phyloP scores from a whole-genome alignment of 768 basidiomycete genomes.

The Stropharia rugosoannulata region DNA sequence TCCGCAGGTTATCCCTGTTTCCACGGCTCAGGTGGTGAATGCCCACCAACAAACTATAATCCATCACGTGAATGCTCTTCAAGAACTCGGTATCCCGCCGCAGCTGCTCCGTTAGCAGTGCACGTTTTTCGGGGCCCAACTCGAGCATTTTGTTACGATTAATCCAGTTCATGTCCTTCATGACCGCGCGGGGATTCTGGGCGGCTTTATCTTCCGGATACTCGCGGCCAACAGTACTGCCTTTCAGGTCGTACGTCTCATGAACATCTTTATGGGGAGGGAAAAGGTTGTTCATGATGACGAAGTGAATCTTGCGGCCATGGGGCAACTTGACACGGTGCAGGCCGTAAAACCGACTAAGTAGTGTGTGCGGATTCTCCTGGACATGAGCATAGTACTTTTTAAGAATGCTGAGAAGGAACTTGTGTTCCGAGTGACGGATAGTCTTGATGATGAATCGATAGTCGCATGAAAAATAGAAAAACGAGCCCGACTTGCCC shows the following conservation, averaged over 20 bases:
- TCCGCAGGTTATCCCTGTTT: conserved; percentile 88
- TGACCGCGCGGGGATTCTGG: conserved; percentile 79
- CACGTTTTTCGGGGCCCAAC: conserved; percentile 95
- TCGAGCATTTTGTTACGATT: conserved; percentile 73
- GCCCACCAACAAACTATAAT: conserved; percentile 92
- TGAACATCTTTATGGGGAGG: conserved; percentile 97
- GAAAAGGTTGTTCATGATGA: conserved; percentile 99
- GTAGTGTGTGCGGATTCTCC: conserved; percentile 88
- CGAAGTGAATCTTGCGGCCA: conserved; percentile 96
- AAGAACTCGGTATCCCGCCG: conserved; percentile 85
- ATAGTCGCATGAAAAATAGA: conserved; percentile 98
- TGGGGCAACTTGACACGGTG: conserved; percentile 96
- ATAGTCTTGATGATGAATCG: conserved; percentile 99
- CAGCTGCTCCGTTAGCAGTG: conserved; percentile 88
- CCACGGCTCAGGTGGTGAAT: conserved; percentile 91
- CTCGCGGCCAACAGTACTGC: conserved; percentile 85
- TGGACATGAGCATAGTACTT: conserved; percentile 85
- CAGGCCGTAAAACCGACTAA: conserved; percentile 94
- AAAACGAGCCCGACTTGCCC: conserved; percentile 98
- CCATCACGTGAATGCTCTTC: conserved; percentile 86
- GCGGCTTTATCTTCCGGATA: conserved; percentile 84
- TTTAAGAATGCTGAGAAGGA: conserved; percentile 80
- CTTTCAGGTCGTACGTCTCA: conserved; percentile 97
- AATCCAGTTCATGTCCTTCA: conserved; percentile 98
- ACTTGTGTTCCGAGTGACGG: conserved; percentile 91